Evolutionary conservation across 179 eudicot genomes (phyloP).

Genomic region (Beta corolliflora): DNA sequence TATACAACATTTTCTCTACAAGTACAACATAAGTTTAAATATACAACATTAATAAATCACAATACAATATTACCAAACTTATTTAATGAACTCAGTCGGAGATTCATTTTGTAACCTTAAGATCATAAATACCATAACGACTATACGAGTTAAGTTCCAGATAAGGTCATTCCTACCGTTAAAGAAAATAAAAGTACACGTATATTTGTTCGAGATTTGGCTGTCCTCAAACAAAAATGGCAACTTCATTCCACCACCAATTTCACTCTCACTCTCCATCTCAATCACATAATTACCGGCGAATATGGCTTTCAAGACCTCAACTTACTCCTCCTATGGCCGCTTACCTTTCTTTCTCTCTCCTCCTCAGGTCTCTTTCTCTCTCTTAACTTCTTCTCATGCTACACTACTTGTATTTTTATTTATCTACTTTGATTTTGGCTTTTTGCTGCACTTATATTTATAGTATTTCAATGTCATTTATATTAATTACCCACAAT

Average conservation of each 20-base stretch:
- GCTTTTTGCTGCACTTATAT: neutral
- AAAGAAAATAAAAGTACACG: no score
- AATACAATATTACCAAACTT: no score
- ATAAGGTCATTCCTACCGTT: no score
- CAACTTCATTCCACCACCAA: constrained; percentile 12
- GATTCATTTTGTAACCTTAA: no score
- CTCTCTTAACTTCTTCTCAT: neutral
- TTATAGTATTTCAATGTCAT: neutral
- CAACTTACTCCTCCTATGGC: constrained; percentile 42
- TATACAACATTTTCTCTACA: no score
- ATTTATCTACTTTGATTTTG: neutral
- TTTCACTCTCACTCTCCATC: neutral
- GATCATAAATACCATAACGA: no score
- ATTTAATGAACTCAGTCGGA: no score
- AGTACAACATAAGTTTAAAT: no score
- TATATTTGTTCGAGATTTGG: no score
- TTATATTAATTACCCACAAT: neutral
- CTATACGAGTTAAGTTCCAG: no score
- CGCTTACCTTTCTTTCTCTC: constrained; percentile 51
- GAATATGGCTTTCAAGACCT: constrained; percentile 46
- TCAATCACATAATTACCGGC: constrained; percentile 10
- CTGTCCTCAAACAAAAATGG: neutral
- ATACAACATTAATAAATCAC: no score
- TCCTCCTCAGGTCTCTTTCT: constrained; percentile 47
- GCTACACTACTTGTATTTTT: neutral